Base-by-base conservation (phyloP, 2,329 filamentous ascomycete genomes). In the Cucurbitaria berberidis region DNA sequence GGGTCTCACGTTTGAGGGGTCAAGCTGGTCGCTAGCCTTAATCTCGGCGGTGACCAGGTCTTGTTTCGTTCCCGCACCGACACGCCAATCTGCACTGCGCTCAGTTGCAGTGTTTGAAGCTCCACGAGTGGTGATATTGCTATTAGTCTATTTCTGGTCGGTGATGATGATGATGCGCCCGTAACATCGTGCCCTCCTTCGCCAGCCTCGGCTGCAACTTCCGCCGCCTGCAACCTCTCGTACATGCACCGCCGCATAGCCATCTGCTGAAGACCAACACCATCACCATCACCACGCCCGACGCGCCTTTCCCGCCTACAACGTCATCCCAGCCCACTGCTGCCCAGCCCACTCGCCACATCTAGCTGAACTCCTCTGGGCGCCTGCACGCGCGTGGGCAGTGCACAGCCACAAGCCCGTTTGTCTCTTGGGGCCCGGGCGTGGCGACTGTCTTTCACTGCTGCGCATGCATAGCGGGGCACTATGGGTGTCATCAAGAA, bases 401-500 rank as follows among this genome's bases (percentile, higher is more conserved):
- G 45, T 41, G 62, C 68, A 69, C 67, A 62, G 68, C 67, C 67
- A 68, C 62, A 48, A 36, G 49, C 44, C 38, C 43, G 26, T 36
- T n/a, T 40, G 51, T 46, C 58, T 59, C 55, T 29, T 51, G 30
- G 45, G 44, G 35, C 51, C 48, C 43, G 24, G 35, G n/a, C 36
- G 51, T 53, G 53, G 40, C 55, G 40, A 41, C 51, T 49, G 34
- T 30, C 59, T 44, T 48, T 52, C 46, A 55, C 55, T 35, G 45
- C 48, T 49, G 46, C 40, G 41, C 43, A 21, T 45, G 47, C 46
- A 42, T 62, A 63, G 63, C 50, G 53, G 49, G 44, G 44, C 62
- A 70, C 64, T 63, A 97, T 97, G 93, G 93, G 92, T 66, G 89
- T 96, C 70, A 96, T 97, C 74, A 89, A 93, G 74, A 97, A 97